Conservation (phyloP, 768 basidiomycete genomes). For the Calocera cornea region DNA sequence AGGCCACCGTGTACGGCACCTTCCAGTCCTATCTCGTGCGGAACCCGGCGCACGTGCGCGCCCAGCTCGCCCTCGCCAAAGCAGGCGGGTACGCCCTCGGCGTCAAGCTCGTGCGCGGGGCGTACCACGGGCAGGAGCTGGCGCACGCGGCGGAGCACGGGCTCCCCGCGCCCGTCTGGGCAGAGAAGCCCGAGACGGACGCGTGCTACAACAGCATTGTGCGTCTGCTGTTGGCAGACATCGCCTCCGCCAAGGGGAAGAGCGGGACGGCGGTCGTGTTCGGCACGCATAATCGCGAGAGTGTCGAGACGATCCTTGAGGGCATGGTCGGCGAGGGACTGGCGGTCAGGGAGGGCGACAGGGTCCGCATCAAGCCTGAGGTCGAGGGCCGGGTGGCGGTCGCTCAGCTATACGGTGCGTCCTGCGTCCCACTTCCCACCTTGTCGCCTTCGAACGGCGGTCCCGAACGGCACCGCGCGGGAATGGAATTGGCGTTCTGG, state of each 20-base stretch:
- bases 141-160: slow-evolving; percentile 46
- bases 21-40: slow-evolving; percentile 80
- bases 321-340: slow-evolving; percentile 47
- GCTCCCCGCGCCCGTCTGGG: slow-evolving; percentile 51
- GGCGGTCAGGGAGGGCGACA: slow-evolving; percentile 27
- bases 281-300: slow-evolving; percentile 74
- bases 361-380: slow-evolving; percentile 35
- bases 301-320: slow-evolving; percentile 46
- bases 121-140: slow-evolving; percentile 71
- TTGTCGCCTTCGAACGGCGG: neutral
- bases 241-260: slow-evolving; percentile 27
- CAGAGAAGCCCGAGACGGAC: slow-evolving; percentile 57
- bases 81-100: slow-evolving; percentile 60
- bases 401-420: slow-evolving; percentile 71
- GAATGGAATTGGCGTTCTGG: neutral
- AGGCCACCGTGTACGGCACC: slow-evolving; percentile 70
- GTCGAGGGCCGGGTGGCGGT: slow-evolving; percentile 56
- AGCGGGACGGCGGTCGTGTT: slow-evolving; percentile 55
- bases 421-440: neutral
- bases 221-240: slow-evolving; percentile 38
- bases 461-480: neutral
- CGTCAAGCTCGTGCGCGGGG: slow-evolving; percentile 85
- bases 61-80: slow-evolving; percentile 52
- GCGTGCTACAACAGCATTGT: slow-evolving; percentile 53
- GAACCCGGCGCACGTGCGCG: slow-evolving; percentile 55